Conservation (phyloP, 805 yeast species). For the Myxozyma geophila region DNA sequence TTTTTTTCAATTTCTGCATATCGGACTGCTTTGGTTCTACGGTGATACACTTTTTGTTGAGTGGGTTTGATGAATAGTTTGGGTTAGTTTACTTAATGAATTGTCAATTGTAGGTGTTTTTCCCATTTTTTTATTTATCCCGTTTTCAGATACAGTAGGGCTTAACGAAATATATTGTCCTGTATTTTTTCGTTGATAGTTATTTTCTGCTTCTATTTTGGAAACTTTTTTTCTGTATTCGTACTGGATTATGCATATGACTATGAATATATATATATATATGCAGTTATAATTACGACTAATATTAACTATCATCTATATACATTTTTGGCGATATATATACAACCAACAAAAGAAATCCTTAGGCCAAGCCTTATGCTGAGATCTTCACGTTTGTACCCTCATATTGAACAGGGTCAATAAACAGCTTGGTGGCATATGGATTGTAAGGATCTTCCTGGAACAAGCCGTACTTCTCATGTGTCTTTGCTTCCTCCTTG, state of each 20-base stretch:
- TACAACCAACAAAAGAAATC: neutral
- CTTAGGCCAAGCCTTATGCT: neutral
- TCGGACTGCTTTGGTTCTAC: neutral
- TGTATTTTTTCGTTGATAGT: neutral
- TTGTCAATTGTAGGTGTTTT: neutral
- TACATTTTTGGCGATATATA: constrained; percentile 1
- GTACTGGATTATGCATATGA: neutral
- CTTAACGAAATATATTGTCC: neutral
- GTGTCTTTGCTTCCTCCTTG: constrained; percentile 11
- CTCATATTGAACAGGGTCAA: constrained; percentile 25
- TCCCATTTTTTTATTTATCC: neutral
- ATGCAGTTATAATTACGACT: neutral
- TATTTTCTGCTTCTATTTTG: neutral
- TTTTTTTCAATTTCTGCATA: neutral
- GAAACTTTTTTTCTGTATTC: neutral
- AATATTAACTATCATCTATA: constrained; percentile 1
- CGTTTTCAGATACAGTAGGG: neutral
- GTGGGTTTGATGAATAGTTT: neutral
- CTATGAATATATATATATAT: neutral
- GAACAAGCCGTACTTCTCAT: constrained; percentile 25
- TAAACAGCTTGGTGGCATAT: constrained; percentile 20
- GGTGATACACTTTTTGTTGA: neutral
- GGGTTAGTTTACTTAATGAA: neutral
- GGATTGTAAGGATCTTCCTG: constrained; percentile 32
- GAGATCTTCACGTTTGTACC: constrained; percentile 34